Evolutionary conservation across 371 early-diverging fungal genomes (phyloP), one percentile per base, ranked within the genome.

Genomic region (Rhizopus sp.): DNA sequence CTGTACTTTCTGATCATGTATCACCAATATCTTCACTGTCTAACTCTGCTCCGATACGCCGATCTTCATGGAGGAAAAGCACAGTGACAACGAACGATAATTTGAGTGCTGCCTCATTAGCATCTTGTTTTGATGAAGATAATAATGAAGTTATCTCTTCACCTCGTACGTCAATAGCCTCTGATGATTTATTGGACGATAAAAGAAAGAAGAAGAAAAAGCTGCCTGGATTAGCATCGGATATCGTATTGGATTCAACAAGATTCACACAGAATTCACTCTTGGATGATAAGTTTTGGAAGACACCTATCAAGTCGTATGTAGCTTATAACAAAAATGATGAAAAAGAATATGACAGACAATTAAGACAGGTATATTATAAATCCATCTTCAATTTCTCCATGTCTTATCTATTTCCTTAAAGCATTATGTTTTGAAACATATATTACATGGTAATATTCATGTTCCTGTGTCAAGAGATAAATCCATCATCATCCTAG

Each of bases 381-480:
- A 37, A 37, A 13, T 40, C 7, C 30, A 1, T 30, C 15, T 9
- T 32, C 4, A n/a, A 17, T 16, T 4, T 15, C 5, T 16, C 2
- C 4, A 16, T 45, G 6, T 37, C 16, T 7, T 8, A 50, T 34
- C 31, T 45, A 44, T 7, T 38, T 54, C 44, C 49, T 15, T 39
- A 52, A 49, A 67, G 67, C 67, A 67, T 48, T 67, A 67, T 55
- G 67, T 67, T 39, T 53, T 67, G 29, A 67, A 67, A 44, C 52
- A 62, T 47, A 48, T 67, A 32, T 37, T 67, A 4, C 34, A 46
- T 7, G 67, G 67, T 9, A 67, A 67, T 56, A 46, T 67, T 8
- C 62, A 67, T 47, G 59, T 62, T 16, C 59, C 62, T n/a, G 17
- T 62, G 3, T 4, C 48, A n/a, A 41, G 35, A 16, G 53, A 55